Base-by-base conservation (phyloP, 2,329 filamentous ascomycete genomes). In the Penicillium frequentans region DNA sequence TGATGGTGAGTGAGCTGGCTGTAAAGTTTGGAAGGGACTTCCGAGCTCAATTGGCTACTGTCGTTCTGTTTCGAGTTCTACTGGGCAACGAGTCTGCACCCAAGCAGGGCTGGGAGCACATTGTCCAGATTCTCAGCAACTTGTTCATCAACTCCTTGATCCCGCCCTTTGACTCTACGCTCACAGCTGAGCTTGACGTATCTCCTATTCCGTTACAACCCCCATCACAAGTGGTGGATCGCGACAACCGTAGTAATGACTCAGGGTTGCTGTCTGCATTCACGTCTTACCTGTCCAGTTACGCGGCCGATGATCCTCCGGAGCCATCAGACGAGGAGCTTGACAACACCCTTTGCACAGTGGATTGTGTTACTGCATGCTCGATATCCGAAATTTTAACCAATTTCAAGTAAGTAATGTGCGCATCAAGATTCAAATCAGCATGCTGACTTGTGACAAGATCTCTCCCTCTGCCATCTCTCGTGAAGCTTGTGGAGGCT, bases 1-100 rank as follows among this genome's bases (percentile, higher is more conserved):
- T 99, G 55, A 99, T 99, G 95, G 96, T 99, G 64, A 98, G 93
- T 72, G 93, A 98, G 79, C 86, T 97, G 61, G 93, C 96, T 46
- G 95, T 99, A 58, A 93, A 96, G 70, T 91, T 99, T 69, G 95
- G 95, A 42, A 84, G 93, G 64, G 91, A 99, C 73, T 93, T 96
- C 75, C 89, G 93, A 70, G 93, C 93, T 37, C 93, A 99, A 72
- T 81, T 99, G 54, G 93, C 95, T 7, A 96, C 91, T 8, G 86
- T 98, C 52, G 91, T 99, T n/a, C 81, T 99, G 27, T 99, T 99
- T 82, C 86, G 92, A 39, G 90, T 99, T 23, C 86, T 98, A 52
- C 89, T 88, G 55, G 90, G 90, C 42, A 96, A 91, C 66, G 95
- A 98, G 75, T 79, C 82, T 49, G 82, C 91, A 5, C 87, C 97